phyloP scores from a whole-genome alignment of 2,329 filamentous ascomycete species.

The Chlorencoelia australis region DNA sequence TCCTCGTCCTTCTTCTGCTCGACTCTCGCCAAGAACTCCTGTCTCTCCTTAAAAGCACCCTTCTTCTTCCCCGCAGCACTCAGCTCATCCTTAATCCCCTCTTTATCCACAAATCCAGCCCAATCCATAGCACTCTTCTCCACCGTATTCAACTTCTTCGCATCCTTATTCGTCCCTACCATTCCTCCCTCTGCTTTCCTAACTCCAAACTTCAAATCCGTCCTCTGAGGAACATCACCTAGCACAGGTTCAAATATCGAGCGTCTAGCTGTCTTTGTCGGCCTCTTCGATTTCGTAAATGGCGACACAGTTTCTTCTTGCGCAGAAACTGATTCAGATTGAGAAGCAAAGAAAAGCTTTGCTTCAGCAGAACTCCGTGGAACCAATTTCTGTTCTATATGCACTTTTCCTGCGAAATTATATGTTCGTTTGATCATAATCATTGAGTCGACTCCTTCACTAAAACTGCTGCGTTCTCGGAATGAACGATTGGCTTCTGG shows the following conservation, averaged over 20 bases:
- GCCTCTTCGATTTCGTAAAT: conserved; percentile 23
- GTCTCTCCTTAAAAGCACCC: conserved; percentile 48
- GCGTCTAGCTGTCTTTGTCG: conserved; percentile 31
- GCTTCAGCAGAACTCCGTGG: conserved; percentile 55
- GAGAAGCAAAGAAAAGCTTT: conserved; percentile 49
- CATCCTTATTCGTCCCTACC: conserved; percentile 38
- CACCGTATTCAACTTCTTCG: conserved; percentile 58
- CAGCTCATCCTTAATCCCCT: conserved; percentile 60
- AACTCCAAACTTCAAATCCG: conserved; percentile 49
- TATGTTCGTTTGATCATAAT: conserved; percentile 62
- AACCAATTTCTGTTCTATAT: conserved; percentile 63
- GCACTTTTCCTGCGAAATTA: conserved; percentile 63
- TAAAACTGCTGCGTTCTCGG: conserved; percentile 16
- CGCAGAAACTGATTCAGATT: conserved; percentile 17
- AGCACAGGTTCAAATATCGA: conserved; percentile 52
- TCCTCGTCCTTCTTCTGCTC: conserved; percentile 54
- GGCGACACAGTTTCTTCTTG: conserved; percentile 5
- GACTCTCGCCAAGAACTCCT: conserved; percentile 57
- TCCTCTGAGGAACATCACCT: conserved; percentile 34
- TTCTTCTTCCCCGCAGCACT: conserved; percentile 55
- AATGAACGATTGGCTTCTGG: conserved; percentile 6
- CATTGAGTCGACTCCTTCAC: conserved; percentile 27
- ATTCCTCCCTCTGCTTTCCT: conserved; percentile 25
- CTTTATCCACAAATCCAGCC: conserved; percentile 62
- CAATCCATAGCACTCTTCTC: conserved; percentile 67